Conservation (phyloP, 2,329 filamentous ascomycete genomes). For the Madurella fahalii region DNA sequence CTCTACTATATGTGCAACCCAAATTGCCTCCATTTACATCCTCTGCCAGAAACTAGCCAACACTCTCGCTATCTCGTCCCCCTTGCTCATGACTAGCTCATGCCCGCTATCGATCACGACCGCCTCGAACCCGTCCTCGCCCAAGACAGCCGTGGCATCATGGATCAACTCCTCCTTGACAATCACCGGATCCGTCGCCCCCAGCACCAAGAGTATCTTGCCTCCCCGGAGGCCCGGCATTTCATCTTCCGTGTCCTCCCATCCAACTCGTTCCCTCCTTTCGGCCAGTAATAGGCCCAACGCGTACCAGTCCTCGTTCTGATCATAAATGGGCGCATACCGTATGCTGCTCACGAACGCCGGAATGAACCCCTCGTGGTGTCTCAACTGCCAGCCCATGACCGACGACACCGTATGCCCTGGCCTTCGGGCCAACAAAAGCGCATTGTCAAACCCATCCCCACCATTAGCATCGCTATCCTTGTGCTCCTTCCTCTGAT, state of each 20-base stretch:
- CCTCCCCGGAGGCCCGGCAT: constrained; percentile 36
- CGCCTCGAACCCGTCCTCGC: constrained; percentile 53
- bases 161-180: constrained; percentile 59
- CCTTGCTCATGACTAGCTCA: constrained; percentile 62
- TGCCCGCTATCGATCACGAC: constrained; percentile 61
- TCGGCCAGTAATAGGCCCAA: constrained; percentile 48
- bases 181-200: constrained; percentile 62
- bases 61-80: constrained; percentile 50
- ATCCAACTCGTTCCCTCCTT: constrained; percentile 32
- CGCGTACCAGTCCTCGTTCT: constrained; percentile 57
- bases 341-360: constrained; percentile 69
- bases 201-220: constrained; percentile 63
- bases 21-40: background rate
- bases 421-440: constrained; percentile 49
- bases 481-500: constrained; percentile 23
- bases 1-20: background rate
- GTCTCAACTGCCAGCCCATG: constrained; percentile 64
- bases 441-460: constrained; percentile 41
- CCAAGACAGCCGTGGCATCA: constrained; percentile 56
- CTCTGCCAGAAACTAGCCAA: constrained; percentile 34
- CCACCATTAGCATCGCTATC: constrained; percentile 38
- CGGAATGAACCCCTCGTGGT: constrained; percentile 63
- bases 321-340: constrained; percentile 63
- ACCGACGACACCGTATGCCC: constrained; percentile 57
- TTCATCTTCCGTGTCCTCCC: constrained; percentile 30